A percentile compares a stretch with the other conserved stretches of the same genome.
phyloP scores from a whole-genome alignment of 2,329 filamentous ascomycete species.

The Apiospora phragmitis region DNA sequence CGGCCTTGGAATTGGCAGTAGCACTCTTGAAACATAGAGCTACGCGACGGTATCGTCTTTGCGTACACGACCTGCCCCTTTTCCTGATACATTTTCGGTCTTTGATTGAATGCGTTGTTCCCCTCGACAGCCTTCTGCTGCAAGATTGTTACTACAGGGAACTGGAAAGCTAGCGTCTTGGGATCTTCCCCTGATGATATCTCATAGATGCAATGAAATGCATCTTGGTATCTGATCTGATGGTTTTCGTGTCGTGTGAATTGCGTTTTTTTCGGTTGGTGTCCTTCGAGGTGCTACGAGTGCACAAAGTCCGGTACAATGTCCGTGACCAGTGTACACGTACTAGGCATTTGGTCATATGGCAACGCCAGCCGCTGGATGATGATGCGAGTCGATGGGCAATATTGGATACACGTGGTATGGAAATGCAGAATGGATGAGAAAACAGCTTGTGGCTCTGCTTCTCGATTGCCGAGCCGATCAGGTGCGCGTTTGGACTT shows the following conservation, averaged over 20 bases:
- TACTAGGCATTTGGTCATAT: neutral
- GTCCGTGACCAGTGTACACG: neutral
- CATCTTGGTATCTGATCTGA: constrained; percentile 2
- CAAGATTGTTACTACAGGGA: neutral
- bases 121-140: neutral
- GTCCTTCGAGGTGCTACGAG: neutral
- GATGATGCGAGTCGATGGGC: neutral
- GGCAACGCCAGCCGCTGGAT: neutral
- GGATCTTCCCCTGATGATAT: neutral
- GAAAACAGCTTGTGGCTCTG: neutral
- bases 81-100: neutral
- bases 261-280: neutral
- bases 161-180: neutral
- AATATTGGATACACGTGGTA: neutral
- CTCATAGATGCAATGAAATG: constrained; percentile 7
- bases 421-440: neutral
- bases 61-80: neutral
- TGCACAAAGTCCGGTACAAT: neutral
- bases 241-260: neutral
- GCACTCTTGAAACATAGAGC: constrained; percentile 1
- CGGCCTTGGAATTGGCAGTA: neutral
- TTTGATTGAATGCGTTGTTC: neutral
- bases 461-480: neutral
- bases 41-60: neutral
- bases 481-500: neutral